A percentile compares a stretch with the other conserved stretches of the same genome.
Conservation (phyloP, 495 filamentous ascomycete genomes). For the Tetracladium setigerum region DNA sequence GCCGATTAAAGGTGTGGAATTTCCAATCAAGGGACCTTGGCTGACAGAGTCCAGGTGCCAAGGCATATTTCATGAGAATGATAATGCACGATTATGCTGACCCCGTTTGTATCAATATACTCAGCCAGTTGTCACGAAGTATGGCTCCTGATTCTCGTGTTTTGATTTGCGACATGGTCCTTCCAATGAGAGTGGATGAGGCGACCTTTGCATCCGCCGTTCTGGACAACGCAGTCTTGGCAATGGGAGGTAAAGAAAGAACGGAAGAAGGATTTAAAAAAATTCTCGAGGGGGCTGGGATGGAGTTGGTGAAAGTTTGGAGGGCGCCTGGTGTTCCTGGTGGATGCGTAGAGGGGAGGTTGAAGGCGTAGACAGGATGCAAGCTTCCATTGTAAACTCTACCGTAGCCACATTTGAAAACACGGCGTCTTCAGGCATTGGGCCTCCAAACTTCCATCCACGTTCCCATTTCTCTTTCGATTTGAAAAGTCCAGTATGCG, state of each 20-base stretch:
- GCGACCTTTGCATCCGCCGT: conserved; percentile 23
- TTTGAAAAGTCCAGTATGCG: too few relatives aligned
- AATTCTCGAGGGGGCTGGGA: conserved; percentile 22
- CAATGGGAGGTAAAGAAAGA: conserved; percentile 32
- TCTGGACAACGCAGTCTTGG: conserved; percentile 31
- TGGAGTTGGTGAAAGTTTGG: conserved; percentile 28
- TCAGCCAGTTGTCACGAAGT: conserved; percentile 11
- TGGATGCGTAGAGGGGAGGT: conserved; percentile 13
- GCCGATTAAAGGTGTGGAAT: conserved; percentile 13
- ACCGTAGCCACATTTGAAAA: too few relatives aligned
- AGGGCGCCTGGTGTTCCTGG: conserved; percentile 15
- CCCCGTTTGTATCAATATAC: conserved; percentile 11
- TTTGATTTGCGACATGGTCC: conserved; percentile 25
- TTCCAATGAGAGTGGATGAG: conserved; percentile 17
- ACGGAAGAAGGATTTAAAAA: conserved; percentile 23
- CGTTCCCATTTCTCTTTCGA: too few relatives aligned
- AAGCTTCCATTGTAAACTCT: too few relatives aligned
- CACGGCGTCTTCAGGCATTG: too few relatives aligned
- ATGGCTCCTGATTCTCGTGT: conserved; percentile 23
- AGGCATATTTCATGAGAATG: conserved; percentile 19
- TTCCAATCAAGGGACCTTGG: neutral
- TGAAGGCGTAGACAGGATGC: conserved; percentile 7
- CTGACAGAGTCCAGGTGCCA: conserved; percentile 10
- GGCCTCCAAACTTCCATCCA: too few relatives aligned
- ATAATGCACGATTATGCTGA: conserved; percentile 23